Evolutionary conservation across 2,329 filamentous ascomycete species (phyloP), one percentile per base, ranked within the genome.

Genomic region (Cladosporium sp.): DNA sequence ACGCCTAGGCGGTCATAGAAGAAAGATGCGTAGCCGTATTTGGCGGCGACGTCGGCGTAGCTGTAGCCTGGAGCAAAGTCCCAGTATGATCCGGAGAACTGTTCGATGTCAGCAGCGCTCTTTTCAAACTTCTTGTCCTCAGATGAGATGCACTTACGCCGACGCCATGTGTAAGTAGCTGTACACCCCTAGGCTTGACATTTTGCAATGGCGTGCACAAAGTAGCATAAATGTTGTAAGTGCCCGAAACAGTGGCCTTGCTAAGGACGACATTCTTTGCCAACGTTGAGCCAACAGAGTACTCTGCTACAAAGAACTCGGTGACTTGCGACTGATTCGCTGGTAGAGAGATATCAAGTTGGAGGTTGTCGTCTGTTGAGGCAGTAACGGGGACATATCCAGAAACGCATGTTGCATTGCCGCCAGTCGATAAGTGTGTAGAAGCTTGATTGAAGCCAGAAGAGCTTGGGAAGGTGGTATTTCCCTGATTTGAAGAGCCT

Each of bases 1-100:
- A 74, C 72, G 33, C 79, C 79, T 11, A 81, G 75, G 59, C 80
- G 78, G 69, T 81, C 79, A 71, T 80, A 80, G 63, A 74, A 75
- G 72, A 81, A 77, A 1, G 78, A 79, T 3, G 77, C 76, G 69
- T 78, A 79, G 64, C 76, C 76, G 35, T 74, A 68, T 44, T 71
- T 71, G 4, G 78, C 75, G 3, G 79, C 80, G n/a, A 75, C 72
- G 66, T 80, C 79, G 23, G 80, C 74, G 65, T 80, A 80, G 68
- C 73, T 77, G 71, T 80, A 79, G 50, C 73, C 75, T 8, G 72
- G 71, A 16, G 74, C 73, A 66, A 79, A 77, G 69, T 80, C 76
- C 76, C 76, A 79, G 69, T 78, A 78, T 5, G 62, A n/a, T 16
- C 40, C 28, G 21, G 58, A 55, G 31, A 65, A 65, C 52, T 62